A percentile compares a stretch with the other conserved stretches of the same genome.
phyloP scores from a whole-genome alignment of 768 basidiomycete genomes.

The Termitomyces eurrhizus region DNA sequence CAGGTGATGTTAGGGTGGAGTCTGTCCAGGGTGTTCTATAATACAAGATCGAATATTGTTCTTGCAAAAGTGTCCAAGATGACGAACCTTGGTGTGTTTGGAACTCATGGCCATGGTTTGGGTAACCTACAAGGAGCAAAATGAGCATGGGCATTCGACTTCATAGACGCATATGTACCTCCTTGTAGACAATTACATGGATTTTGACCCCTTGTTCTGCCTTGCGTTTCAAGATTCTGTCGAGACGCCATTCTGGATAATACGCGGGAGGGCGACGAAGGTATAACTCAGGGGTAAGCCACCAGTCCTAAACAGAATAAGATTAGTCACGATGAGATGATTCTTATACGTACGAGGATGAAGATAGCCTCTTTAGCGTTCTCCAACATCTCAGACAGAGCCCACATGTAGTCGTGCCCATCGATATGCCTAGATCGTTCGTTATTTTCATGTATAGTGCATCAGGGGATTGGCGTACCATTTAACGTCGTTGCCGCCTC shows the following conservation, averaged over 20 bases:
- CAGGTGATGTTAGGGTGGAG: conserved; percentile 86
- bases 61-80: neutral
- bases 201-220: conserved; percentile 91
- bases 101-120: conserved; percentile 91
- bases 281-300: conserved; percentile 94
- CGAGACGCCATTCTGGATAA: conserved; percentile 86
- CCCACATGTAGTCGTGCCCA: conserved; percentile 97
- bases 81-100: conserved; percentile 68
- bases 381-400: conserved; percentile 86
- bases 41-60: no score
- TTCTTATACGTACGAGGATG: conserved; percentile 54
- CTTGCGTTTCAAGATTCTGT: conserved; percentile 79
- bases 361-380: conserved; percentile 81
- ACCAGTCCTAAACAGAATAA: conserved; percentile 64
- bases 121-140: conserved; percentile 50
- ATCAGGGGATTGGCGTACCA: conserved; percentile 43
- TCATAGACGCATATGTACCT: conserved; percentile 37
- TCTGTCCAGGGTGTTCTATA: conserved; percentile 67
- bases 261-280: conserved; percentile 87
- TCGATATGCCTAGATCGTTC: conserved; percentile 67
- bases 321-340: neutral
- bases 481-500: conserved; percentile 72
- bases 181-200: conserved; percentile 93
- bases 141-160: neutral
- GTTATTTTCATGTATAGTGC: neutral